A percentile compares a stretch with the other conserved stretches of the same genome.
These are phyloP conservation scores for Trichoderma reesei DNA, from an alignment of 495 filamentous ascomycete genomes.

Conservation along the genomic window DNA sequence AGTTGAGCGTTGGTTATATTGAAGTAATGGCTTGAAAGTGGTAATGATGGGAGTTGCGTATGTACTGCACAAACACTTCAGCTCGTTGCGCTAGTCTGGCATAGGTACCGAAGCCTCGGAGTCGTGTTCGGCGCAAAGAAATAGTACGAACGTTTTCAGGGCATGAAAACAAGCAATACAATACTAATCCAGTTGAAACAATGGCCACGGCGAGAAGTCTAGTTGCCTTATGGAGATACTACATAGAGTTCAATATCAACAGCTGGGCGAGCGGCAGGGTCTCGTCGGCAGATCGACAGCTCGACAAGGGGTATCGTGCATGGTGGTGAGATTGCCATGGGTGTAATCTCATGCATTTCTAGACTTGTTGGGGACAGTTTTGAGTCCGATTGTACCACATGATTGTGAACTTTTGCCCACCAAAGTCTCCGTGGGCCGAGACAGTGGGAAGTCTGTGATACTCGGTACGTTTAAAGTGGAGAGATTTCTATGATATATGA, in stretches of 20 bases:
- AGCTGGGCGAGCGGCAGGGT: background rate
- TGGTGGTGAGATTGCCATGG: background rate
- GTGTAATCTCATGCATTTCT: background rate
- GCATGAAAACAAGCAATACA: background rate
- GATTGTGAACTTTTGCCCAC: background rate
- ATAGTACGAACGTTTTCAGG: background rate
- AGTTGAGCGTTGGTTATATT: too few relatives aligned
- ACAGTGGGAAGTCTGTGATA: too few relatives aligned
- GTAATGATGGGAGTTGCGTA: too few relatives aligned
- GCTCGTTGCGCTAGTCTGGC: too few relatives aligned
- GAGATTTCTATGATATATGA: too few relatives aligned
- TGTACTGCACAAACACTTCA: too few relatives aligned
- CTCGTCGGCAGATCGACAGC: constrained; percentile 1
- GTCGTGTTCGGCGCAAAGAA: too few relatives aligned
- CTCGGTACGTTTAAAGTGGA: too few relatives aligned
- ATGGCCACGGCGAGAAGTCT: background rate
- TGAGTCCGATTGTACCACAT: background rate
- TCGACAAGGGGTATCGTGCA: background rate
- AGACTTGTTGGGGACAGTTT: background rate
- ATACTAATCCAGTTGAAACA: background rate
- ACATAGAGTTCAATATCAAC: background rate
- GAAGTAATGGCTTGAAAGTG: too few relatives aligned
- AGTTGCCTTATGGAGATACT: background rate
- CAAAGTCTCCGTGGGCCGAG: too few relatives aligned
- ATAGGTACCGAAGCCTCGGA: too few relatives aligned